Evolutionary conservation across 1,139 yeast genomes (phyloP).

Genomic region (Candida tropicalis): DNA sequence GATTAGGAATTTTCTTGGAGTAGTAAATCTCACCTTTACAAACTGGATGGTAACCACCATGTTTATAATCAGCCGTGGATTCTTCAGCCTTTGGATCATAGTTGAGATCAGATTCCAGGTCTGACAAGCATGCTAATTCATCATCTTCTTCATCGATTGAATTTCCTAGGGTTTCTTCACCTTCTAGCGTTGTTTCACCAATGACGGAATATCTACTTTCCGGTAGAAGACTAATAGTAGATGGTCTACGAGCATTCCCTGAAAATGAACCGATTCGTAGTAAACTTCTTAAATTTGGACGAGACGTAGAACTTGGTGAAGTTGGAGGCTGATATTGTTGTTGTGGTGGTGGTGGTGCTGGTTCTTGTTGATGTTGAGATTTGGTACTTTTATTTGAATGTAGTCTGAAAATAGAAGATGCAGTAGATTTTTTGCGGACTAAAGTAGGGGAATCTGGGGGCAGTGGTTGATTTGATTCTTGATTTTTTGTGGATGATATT

Average conservation of each 20-base stretch:
- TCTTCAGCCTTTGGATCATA: conserved; percentile 43
- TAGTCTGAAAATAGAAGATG: conserved; percentile 4
- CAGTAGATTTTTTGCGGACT: conserved; percentile 5
- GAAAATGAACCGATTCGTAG: conserved; percentile 19
- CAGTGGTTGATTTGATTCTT: neutral
- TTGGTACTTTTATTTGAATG: neutral
- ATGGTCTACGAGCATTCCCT: conserved; percentile 12
- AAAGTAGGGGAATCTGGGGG: conserved; percentile 3
- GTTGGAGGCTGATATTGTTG: conserved; percentile 5
- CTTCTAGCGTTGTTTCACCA: conserved; percentile 2
- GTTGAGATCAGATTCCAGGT: conserved; percentile 28
- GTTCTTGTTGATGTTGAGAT: neutral
- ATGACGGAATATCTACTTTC: conserved; percentile 1
- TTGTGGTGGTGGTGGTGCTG: neutral
- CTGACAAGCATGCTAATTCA: conserved; percentile 15
- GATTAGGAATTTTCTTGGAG: conserved; percentile 25
- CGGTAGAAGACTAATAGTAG: conserved; percentile 11
- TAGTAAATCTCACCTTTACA: conserved; percentile 41
- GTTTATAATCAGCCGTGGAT: conserved; percentile 37
- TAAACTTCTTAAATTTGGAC: conserved; percentile 16
- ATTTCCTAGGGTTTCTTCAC: neutral
- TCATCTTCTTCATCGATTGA: conserved; percentile 2
- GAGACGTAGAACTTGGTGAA: conserved; percentile 1
- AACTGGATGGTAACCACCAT: conserved; percentile 49
- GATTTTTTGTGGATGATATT: too few species aligned